phyloP scores from a whole-genome alignment of 202 grass and related monocot species.

The Setaria viridis region DNA sequence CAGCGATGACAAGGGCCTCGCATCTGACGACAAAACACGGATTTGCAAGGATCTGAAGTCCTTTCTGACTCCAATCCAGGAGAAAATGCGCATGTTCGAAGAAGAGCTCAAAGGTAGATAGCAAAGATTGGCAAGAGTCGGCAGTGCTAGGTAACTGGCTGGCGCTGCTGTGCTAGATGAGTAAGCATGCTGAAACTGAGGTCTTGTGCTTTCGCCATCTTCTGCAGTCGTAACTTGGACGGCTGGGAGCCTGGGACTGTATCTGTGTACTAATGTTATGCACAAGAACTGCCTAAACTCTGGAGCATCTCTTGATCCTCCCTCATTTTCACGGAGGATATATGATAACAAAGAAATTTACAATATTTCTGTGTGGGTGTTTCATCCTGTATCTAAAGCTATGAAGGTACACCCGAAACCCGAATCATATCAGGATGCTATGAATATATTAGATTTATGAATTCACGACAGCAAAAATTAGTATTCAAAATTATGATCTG shows the following conservation, averaged over 20 bases:
- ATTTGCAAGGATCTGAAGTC: constrained; percentile 74
- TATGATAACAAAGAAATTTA: not conserved
- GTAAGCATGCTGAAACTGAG: not conserved
- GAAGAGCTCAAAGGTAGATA: constrained; percentile 91
- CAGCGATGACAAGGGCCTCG: constrained; percentile 68
- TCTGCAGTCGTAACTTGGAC: not conserved
- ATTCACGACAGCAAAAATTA: not conserved
- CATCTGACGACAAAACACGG: constrained; percentile 57
- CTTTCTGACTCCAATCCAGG: constrained; percentile 67
- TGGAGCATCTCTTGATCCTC: not conserved
- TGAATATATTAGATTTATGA: not conserved
- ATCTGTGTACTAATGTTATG: not conserved
- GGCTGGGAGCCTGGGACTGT: not conserved
- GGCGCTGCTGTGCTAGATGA: constrained; percentile 3
- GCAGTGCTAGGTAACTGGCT: constrained; percentile 1
- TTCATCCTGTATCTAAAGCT: not conserved
- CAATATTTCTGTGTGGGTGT: not conserved
- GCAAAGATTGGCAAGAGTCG: not conserved
- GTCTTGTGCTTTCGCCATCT: not conserved
- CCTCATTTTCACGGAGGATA: not conserved
- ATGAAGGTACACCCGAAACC: not conserved
- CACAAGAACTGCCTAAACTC: not conserved
- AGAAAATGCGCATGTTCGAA: constrained; percentile 69
- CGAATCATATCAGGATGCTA: too few relatives aligned
- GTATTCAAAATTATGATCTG: not conserved